Base-by-base conservation (phyloP, 768 basidiomycete genomes). In the Panaeolus cyanescens region DNA sequence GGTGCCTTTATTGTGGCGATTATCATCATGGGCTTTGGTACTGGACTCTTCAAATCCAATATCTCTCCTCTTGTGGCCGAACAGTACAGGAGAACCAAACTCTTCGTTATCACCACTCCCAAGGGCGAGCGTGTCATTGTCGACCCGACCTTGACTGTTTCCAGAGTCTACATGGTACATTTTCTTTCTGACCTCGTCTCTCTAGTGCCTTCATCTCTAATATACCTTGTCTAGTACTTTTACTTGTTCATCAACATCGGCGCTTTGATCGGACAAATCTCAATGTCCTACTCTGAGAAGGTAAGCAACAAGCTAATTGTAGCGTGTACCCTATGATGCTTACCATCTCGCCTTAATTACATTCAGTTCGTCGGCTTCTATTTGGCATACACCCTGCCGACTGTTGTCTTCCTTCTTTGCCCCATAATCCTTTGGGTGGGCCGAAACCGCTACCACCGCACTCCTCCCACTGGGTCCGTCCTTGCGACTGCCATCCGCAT, bases 51-150 rank as follows among this genome's bases (percentile, higher is more conserved):
- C 83, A 92, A 93, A 74, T 74, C 86, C 1, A 92, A 91, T 70
- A 86, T 93, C 63, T 88, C 87, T 0, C 91, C 91, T 1, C 77
- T 93, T 64, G 80, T 93, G 22, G 92, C 92, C 6, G 92, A 93
- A 70, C 92, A 93, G 67, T 88, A 89, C 68, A 80, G 74, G 59
- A 77, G 79, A 53, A 85, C 81, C 10, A 79, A 78, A 62, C 76
- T 80, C 13, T 90, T 86, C 70, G 74, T 90, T 31, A 36, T 68
- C 3, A 81, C 77, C 8, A 83, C 78, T 1, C 79, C 75, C 53
- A 73, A 60, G 33, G 91, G 91, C 20, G 89, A 92, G 67, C 77
- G 85, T 19, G 90, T 93, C 45, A 86, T 93, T 62, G 83, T 93
- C 28, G 91, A 93, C 66, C 92, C 91, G 0, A 71, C 75, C 2